Percentiles rank a stretch among this genome's conserved stretches.
Evolutionary conservation across 192 early-diverging fungal genomes (phyloP).

Genomic region (Thoreauomyces humboldtii): DNA sequence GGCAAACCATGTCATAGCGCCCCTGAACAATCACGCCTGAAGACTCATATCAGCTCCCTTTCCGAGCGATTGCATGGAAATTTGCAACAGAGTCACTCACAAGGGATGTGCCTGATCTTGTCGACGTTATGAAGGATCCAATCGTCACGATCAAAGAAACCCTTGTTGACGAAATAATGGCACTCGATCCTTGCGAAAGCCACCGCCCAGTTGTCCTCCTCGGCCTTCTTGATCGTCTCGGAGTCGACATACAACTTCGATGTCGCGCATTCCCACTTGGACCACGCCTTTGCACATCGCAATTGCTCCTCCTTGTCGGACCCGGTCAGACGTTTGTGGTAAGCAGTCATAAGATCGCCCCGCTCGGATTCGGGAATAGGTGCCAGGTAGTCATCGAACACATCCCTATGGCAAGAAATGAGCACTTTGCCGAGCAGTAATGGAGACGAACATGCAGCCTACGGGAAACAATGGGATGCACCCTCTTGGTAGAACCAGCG

Average conservation of each 20-base stretch:
- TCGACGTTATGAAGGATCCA: slow-evolving; percentile 62
- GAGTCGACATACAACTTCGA: slow-evolving; percentile 52
- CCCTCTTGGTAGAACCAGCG: slow-evolving; percentile 70
- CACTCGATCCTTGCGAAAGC: slow-evolving; percentile 73
- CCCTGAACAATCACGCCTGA: slow-evolving; percentile 61
- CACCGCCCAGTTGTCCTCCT: slow-evolving; percentile 57
- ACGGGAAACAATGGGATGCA: slow-evolving; percentile 63
- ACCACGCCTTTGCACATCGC: slow-evolving; percentile 56
- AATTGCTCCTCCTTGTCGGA: slow-evolving; percentile 47
- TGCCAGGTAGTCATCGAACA: slow-evolving; percentile 57
- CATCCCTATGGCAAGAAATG: slow-evolving; percentile 8
- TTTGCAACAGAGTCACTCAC: slow-evolving; percentile 21
- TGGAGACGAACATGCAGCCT: slow-evolving; percentile 27
- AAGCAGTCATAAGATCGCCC: slow-evolving; percentile 58
- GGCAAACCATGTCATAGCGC: slow-evolving; percentile 59
- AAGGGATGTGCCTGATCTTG: slow-evolving; percentile 64
- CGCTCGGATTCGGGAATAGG: slow-evolving; percentile 64
- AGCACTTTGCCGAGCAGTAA: no score
- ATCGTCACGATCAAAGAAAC: slow-evolving; percentile 62
- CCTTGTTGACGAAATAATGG: slow-evolving; percentile 69
- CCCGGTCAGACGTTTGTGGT: slow-evolving; percentile 64
- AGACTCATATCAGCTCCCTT: no score
- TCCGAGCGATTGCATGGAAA: no score
- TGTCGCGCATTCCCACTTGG: slow-evolving; percentile 58
- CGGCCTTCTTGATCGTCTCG: slow-evolving; percentile 54